phyloP scores from a whole-genome alignment of 306 rosid species.

The Alnus rubra region DNA sequence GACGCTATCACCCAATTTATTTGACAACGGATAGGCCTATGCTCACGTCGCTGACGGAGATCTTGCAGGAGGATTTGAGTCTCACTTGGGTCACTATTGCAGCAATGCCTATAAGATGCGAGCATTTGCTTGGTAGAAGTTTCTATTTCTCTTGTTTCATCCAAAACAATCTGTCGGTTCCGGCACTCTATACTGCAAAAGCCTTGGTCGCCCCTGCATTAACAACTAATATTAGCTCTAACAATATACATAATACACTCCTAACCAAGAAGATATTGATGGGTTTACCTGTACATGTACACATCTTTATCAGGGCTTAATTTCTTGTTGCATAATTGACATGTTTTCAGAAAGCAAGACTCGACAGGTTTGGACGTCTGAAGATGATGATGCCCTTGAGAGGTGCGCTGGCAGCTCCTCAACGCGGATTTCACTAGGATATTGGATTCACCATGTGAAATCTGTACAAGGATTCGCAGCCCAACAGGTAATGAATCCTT shows the following conservation, averaged over 20 bases:
- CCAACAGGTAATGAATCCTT: conserved; percentile 30
- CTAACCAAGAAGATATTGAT: no score
- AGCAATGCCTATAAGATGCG: conserved; percentile 29
- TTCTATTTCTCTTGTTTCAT: conserved; percentile 46
- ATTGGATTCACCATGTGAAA: conserved; percentile 21
- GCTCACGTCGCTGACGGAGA: not conserved
- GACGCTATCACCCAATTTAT: not conserved
- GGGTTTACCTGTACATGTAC: conserved; percentile 53
- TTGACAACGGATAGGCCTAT: not conserved
- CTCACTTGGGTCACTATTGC: not conserved
- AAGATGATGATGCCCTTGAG: not conserved
- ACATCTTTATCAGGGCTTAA: conserved; percentile 47
- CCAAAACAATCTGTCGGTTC: conserved; percentile 41
- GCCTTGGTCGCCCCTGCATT: conserved; percentile 51
- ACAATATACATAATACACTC: not conserved
- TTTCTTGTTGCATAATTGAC: conserved; percentile 46
- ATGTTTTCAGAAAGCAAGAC: conserved; percentile 44
- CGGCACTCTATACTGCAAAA: conserved; percentile 53
- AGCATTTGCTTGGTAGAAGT: conserved; percentile 40
- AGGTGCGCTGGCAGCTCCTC: conserved; percentile 28
- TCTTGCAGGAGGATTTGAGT: not conserved
- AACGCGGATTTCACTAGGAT: conserved; percentile 37
- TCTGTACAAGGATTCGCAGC: conserved; percentile 39
- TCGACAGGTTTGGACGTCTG: not conserved
- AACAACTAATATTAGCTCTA: not conserved